A percentile compares a stretch with the other conserved stretches of the same genome.
These are phyloP conservation scores for Wallacemonas sp. DNA, from an alignment of 208 protist genomes.

Conservation along the genomic window DNA sequence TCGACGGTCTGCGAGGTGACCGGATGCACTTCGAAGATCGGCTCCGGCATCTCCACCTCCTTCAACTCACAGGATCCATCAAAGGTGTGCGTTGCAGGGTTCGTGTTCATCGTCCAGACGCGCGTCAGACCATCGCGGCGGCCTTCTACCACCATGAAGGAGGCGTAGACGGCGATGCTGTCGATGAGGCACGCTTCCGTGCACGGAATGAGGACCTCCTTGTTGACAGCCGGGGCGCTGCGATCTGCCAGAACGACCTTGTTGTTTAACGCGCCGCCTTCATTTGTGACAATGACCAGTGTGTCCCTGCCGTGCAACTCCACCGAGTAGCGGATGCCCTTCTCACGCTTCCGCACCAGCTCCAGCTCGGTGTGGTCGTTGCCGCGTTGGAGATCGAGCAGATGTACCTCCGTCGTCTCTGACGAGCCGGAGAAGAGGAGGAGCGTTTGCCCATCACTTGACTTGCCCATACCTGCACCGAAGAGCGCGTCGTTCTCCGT, in stretches of 20 bases:
- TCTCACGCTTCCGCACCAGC: slow-evolving; percentile 67
- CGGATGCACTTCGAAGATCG: slow-evolving; percentile 62
- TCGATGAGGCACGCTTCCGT: slow-evolving; percentile 55
- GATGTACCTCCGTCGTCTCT: slow-evolving; percentile 78
- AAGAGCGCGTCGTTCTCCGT: slow-evolving; percentile 79
- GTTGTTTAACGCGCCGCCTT: slow-evolving; percentile 70
- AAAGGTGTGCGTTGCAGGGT: slow-evolving; percentile 27
- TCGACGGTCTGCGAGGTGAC: slow-evolving; percentile 61
- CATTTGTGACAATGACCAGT: slow-evolving; percentile 83
- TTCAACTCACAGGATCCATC: slow-evolving; percentile 19
- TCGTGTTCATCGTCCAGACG: slow-evolving; percentile 70
- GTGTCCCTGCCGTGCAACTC: slow-evolving; percentile 72
- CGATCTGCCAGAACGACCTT: slow-evolving; percentile 66
- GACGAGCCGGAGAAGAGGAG: slow-evolving; percentile 58
- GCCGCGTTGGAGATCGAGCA: slow-evolving; percentile 75
- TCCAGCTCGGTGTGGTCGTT: slow-evolving; percentile 58
- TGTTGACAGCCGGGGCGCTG: slow-evolving; percentile 18
- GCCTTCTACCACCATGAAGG: slow-evolving; percentile 67
- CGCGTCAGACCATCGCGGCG: slow-evolving; percentile 74
- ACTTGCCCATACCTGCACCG: slow-evolving; percentile 52
- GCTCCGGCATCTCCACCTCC: slow-evolving; percentile 72
- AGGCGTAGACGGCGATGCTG: slow-evolving; percentile 40
- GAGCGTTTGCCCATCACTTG: slow-evolving; percentile 63
- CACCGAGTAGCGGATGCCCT: slow-evolving; percentile 78
- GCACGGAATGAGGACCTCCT: slow-evolving; percentile 54